phyloP scores from a whole-genome alignment of 108 stramenopile genomes.

The Epipyxis sp. region DNA sequence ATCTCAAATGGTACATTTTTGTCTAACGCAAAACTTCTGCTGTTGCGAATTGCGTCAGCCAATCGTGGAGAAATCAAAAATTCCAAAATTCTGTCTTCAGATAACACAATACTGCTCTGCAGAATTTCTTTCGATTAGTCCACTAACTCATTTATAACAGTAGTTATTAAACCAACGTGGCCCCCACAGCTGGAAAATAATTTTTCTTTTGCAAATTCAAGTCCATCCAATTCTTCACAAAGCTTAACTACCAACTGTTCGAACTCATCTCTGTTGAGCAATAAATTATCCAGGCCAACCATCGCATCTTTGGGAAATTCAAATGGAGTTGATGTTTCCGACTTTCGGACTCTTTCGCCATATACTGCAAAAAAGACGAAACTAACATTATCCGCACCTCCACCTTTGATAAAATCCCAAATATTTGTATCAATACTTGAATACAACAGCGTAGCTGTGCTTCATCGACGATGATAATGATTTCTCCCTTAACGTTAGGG shows the following conservation, averaged over 20 bases:
- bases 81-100: neutral
- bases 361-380: neutral
- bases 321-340: neutral
- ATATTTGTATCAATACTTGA: neutral
- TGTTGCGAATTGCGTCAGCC: neutral
- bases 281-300: neutral
- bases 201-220: neutral
- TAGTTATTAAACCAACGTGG: neutral
- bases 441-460: neutral
- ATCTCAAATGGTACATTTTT: too few relatives aligned
- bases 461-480: neutral
- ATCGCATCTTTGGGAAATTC: neutral
- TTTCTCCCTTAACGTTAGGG: neutral
- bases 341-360: neutral
- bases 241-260: neutral
- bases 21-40: neutral
- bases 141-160: neutral
- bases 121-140: neutral
- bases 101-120: neutral
- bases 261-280: neutral
- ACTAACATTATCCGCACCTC: neutral
- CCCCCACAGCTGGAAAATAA: neutral
- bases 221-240: neutral
- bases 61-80: neutral
- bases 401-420: neutral